Evolutionary conservation across 2,329 filamentous ascomycete genomes (phyloP).

Genomic region (Pseudocercospora eumusae): DNA sequence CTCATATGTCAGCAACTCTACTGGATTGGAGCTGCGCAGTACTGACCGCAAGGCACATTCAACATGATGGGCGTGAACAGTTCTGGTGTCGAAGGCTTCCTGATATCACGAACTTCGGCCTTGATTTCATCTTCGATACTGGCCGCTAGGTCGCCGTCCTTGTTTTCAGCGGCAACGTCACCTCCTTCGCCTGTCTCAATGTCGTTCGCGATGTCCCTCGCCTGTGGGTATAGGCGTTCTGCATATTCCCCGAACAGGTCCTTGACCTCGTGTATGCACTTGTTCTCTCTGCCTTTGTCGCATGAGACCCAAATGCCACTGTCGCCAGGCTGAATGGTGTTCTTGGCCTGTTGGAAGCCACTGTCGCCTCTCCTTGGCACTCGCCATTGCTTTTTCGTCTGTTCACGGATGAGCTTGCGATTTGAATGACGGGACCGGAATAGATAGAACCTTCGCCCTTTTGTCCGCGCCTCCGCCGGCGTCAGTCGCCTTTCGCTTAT

Average conservation of each 20-base stretch:
- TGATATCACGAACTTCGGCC: conserved; percentile 69
- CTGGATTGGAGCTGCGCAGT: background rate
- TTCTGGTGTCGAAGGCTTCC: conserved; percentile 51
- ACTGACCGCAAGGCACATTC: conserved; percentile 58
- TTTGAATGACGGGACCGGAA: conserved; percentile 11
- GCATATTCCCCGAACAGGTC: conserved; percentile 68
- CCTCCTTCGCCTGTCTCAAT: conserved; percentile 19
- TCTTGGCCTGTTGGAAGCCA: conserved; percentile 29
- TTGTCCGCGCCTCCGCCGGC: conserved; percentile 38
- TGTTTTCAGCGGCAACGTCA: conserved; percentile 32
- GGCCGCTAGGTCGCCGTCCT: conserved; percentile 41
- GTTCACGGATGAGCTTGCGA: conserved; percentile 18
- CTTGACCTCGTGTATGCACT: conserved; percentile 67
- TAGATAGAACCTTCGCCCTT: conserved; percentile 40
- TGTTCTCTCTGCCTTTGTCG: conserved; percentile 68
- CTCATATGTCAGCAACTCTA: conserved; percentile 16
- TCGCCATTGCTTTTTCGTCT: conserved; percentile 51
- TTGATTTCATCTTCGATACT: conserved; percentile 74
- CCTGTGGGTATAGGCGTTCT: conserved; percentile 53
- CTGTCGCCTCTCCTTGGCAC: conserved; percentile 41
- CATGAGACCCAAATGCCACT: conserved; percentile 78
- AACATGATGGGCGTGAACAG: conserved; percentile 57
- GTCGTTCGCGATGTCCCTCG: conserved; percentile 41
- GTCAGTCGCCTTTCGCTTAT: conserved; percentile 44
- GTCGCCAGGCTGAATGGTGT: conserved; percentile 65